Base-by-base conservation (phyloP, 306 rosid species). In the barrel medic (Medicago truncatula) region DNA sequence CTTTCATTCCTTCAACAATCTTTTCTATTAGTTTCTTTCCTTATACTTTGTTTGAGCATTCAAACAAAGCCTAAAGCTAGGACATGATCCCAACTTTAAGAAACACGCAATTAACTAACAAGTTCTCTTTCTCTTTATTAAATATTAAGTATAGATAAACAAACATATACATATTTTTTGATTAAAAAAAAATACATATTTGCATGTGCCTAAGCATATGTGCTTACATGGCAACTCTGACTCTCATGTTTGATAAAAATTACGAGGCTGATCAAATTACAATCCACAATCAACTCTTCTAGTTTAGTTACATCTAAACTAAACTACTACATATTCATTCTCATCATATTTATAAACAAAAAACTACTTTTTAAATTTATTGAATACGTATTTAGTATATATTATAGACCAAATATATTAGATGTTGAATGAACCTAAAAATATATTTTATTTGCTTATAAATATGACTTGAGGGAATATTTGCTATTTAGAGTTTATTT, bases 41-140 rank as follows among this genome's bases (percentile, higher is more conserved):
- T 21, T 21, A 1, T 21, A 21, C 23, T 21, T 21, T 21, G 1
- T 21, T 21, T 21, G 23, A 21, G 1, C 23, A 21, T 21, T 2
- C 23, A 21, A 21, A 21, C 23, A 21, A 21, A 21, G 2, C 23
- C 23, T 21, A 85, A 85, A 78, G 76, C 25, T 2, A 77, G 59
- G 70, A 65, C 87, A 62, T 77, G 34, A 80, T 12, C 65, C 81
- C 81, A 79, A 80, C 83, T 83, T 83, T 83, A 82, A 63, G 74
- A 82, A 76, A 83, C 85, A 79, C 77, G 78, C 78, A 70, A 62
- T 73, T 74, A 76, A 44, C 78, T 64, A 76, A 44, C 12, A 1
- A 52, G 1, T 23, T 38, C 28, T 28, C 50, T 41, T n/a, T 75
- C 69, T 71, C 61, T 71, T 57, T 79, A 47, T 46, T 68, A 68